Evolutionary conservation across 129 eudicot genomes (phyloP), one percentile per base, ranked within the genome.

Genomic region (Artemisia tridentata): DNA sequence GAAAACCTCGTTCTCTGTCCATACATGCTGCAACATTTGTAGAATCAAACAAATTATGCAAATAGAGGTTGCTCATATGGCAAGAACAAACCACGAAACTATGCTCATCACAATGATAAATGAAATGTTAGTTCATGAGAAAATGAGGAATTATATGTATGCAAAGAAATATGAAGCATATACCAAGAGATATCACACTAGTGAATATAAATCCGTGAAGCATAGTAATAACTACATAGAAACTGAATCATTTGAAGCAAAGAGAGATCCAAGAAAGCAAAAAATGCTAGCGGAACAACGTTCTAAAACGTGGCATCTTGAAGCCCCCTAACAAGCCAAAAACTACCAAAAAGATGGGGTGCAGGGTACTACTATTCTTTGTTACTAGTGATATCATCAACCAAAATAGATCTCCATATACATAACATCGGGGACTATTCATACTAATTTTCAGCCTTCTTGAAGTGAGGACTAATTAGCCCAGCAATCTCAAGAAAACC

Each of bases 401-500:
- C 66, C 66, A 61, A 61, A 60, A 61, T 27, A 61, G 68, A 63
- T 63, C 50, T 63, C 51, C 68, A 63, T 63, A 15, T 63, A 63
- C 68, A 63, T 63, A 15, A n/a, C 68, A 38, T 25, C 68, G 16
- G 50, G 12, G 51, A 16, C 25, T 21, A 61, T 29, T 17, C 18
- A 61, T 11, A 11, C 65, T 63, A 63, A 63, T 9, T 41, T 38
- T 63, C 68, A 23, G 43, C 51, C 43, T 63, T 63, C 50, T 19
- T 38, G 50, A 63, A 63, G 85, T 90, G 97, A n/a, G 95, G 91
- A 66, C 82, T 87, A 20, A 90, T 81, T 67, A 90, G 74, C 9
- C 97, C 95, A 43, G 95, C 97, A 77, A 90, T 86, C 86, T 90
- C 97, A 14, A 90, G 95, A 72, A 90, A 90, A 62, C 95, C 91